Evolutionary conservation across 805 yeast genomes (phyloP), one percentile per base, ranked within the genome.

Genomic region (Kazachstania bromeliacearum): DNA sequence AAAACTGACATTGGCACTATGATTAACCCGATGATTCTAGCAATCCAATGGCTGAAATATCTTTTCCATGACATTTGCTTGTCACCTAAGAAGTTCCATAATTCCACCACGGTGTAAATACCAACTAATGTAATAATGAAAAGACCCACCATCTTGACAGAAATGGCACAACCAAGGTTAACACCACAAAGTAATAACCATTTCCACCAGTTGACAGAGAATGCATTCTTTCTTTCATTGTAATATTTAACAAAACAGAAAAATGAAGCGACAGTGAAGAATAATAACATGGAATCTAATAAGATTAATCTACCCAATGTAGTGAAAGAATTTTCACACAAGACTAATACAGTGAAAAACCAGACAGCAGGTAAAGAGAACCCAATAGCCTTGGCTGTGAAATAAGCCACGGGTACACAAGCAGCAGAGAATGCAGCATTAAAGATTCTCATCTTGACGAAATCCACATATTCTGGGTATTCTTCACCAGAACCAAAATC

Each of bases 141-240:
- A 38, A 89, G 70, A 50, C 99, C 99, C 40, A 92, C 97, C 95
- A 88, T 85, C 63, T 92, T 92, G 39, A 87, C 94, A 20, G 95
- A 81, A 55, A 89, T 80, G 14, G 88, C 82, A 59, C 92, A 83
- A 28, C 98, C 97, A 51, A 92, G 76, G 31, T 76, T 67, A 35
- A 85, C 63, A 46, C 99, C 99, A 7, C 95, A 82, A 40, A 82
- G 63, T 17, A 80, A 48, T 35, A 92, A 62, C 95, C 96, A 89
- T 57, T 76, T 77, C 95, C 95, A 92, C 98, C 99, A 92, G 56
- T 77, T 77, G 51, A 78, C 66, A 17, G 81, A 50, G 57, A 89
- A 92, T 22, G 70, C 66, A 8, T 49, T 42, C 2, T 51, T 36
- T 46, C 75, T 66, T 41, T 73, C 57, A 9, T 56, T 56, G 51